Evolutionary conservation across 1,284 basidiomycete species (phyloP).

Genomic region (Cutaneotrichosporon daszewskae): DNA sequence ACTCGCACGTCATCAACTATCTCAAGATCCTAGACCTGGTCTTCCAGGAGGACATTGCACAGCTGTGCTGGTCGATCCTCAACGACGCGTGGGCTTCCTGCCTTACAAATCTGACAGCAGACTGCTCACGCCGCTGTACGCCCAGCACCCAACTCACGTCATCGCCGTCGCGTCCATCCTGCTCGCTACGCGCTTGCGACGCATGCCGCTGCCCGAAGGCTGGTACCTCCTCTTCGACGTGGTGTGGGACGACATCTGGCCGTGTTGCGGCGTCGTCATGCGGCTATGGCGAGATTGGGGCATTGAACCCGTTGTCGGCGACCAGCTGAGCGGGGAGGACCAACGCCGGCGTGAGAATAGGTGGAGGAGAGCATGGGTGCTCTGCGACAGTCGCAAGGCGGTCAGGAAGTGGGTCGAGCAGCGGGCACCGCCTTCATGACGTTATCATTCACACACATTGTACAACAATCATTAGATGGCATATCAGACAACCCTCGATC

Average conservation of each 20-base stretch:
- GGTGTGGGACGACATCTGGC: slow-evolving; percentile 75
- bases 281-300: slow-evolving; percentile 55
- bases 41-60: slow-evolving; percentile 62
- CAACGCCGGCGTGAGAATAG: slow-evolving; percentile 47
- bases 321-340: slow-evolving; percentile 6
- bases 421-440: slow-evolving; percentile 16
- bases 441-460: background rate
- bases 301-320: slow-evolving; percentile 2
- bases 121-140: slow-evolving; percentile 83
- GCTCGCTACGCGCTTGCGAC: slow-evolving; percentile 62
- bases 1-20: slow-evolving; percentile 92
- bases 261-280: slow-evolving; percentile 71
- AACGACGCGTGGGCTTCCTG: slow-evolving; percentile 72
- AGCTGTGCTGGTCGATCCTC: slow-evolving; percentile 78
- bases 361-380: slow-evolving; percentile 58
- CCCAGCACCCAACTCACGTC: slow-evolving; percentile 76
- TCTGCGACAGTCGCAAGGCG: slow-evolving; percentile 35
- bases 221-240: slow-evolving; percentile 90
- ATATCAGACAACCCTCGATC: slow-evolving; percentile 6
- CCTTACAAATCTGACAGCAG: slow-evolving; percentile 48
- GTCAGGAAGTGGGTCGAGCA: slow-evolving; percentile 54
- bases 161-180: slow-evolving; percentile 82
- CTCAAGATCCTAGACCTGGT: slow-evolving; percentile 77
- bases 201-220: slow-evolving; percentile 66
- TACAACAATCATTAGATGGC: background rate